Evolutionary conservation across 352 stramenopile species (phyloP).

Genomic region (Peronosclerospora sorghi): DNA sequence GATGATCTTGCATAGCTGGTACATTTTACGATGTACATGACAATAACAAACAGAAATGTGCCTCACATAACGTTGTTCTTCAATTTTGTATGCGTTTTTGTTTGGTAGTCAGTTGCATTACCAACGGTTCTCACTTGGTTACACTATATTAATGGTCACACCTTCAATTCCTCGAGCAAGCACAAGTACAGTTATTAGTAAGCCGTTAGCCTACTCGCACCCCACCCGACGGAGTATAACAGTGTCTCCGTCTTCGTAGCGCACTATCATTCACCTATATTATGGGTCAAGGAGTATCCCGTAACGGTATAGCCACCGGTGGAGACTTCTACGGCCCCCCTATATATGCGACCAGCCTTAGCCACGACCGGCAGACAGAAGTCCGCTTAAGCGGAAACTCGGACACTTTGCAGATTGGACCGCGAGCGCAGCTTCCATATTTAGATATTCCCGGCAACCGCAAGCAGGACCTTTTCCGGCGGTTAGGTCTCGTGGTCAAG

Average conservation of each 20-base stretch:
- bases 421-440: conserved; percentile 52
- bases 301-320: conserved; percentile 42
- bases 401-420: conserved; percentile 60
- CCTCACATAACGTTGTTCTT: neutral
- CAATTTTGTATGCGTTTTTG: conserved; percentile 4
- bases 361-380: conserved; percentile 78
- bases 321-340: conserved; percentile 75
- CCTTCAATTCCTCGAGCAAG: conserved; percentile 15
- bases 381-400: conserved; percentile 52
- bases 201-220: neutral
- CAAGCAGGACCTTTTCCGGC: conserved; percentile 69
- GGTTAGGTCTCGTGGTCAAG: conserved; percentile 70
- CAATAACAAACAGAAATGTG: no score
- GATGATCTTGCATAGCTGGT: no score
- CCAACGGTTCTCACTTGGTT: conserved; percentile 17
- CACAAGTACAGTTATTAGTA: neutral
- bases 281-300: conserved; percentile 58
- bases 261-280: neutral
- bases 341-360: conserved; percentile 77
- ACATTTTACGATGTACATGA: no score
- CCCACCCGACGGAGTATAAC: neutral
- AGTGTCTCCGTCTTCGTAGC: neutral
- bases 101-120: conserved; percentile 22
- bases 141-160: conserved; percentile 13
- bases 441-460: conserved; percentile 46